These are phyloP conservation scores for Nannizzia gypsea DNA, from an alignment of 2,329 filamentous ascomycete species.

Conservation along the genomic window DNA sequence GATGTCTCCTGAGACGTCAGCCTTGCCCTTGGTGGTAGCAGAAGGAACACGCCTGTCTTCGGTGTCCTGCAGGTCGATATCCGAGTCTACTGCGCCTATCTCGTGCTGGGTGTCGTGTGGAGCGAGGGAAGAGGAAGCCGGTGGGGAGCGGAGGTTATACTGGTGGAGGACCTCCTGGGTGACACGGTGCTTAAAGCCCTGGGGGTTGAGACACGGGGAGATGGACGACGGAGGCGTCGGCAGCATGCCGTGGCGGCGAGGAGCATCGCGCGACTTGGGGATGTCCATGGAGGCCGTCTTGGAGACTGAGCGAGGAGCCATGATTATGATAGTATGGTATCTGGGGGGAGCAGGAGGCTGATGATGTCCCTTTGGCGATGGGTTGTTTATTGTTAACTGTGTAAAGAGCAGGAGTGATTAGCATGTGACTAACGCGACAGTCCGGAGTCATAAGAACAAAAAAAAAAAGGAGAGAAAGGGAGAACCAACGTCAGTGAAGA, in stretches of 20 bases:
- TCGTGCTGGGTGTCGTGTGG: conserved; percentile 16
- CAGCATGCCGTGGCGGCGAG: conserved; percentile 38
- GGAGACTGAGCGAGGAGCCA: conserved; percentile 35
- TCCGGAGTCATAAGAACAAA: too few relatives aligned
- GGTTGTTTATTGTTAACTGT: background rate
- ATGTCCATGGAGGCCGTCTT: conserved; percentile 41
- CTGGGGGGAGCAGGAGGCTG: too few relatives aligned
- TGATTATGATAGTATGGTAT: conserved; percentile 20
- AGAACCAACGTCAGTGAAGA: conserved; percentile 14
- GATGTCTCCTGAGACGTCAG: conserved; percentile 70
- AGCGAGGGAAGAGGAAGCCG: conserved; percentile 33
- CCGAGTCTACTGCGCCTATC: conserved; percentile 54
- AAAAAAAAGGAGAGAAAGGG: background rate
- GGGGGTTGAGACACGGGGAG: conserved; percentile 73
- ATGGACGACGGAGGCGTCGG: conserved; percentile 93
- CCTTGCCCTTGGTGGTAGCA: conserved; percentile 36
- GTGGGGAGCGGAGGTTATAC: conserved; percentile 15
- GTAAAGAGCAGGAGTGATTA: background rate
- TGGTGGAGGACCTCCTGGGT: conserved; percentile 9
- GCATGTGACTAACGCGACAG: background rate
- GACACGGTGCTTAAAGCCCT: conserved; percentile 59
- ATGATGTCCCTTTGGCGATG: too few relatives aligned
- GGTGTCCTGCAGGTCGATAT: conserved; percentile 68
- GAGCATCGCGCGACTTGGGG: conserved; percentile 33
- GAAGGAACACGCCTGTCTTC: conserved; percentile 29